A percentile compares a stretch with the other conserved stretches of the same genome.
Evolutionary conservation across 164 flowering plant genomes (phyloP).

Genomic region (Malania oleifera): DNA sequence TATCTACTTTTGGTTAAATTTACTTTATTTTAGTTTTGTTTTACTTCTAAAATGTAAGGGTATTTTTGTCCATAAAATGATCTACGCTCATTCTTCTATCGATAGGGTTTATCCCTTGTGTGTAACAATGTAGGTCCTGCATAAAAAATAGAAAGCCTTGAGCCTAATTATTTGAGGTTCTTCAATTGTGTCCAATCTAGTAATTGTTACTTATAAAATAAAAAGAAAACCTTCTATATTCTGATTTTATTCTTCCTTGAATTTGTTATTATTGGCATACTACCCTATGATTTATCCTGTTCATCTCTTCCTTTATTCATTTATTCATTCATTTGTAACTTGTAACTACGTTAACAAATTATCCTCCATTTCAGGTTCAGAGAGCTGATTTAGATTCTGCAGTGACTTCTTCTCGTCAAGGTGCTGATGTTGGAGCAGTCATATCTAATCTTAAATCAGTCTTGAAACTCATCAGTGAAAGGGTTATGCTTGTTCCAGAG

Average conservation of each 20-base stretch:
- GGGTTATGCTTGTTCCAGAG: slow-evolving; percentile 80
- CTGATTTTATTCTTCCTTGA: neutral
- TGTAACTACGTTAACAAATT: neutral
- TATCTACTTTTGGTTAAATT: too few relatives aligned
- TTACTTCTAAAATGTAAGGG: too few relatives aligned
- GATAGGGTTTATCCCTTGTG: too few relatives aligned
- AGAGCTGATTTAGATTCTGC: slow-evolving; percentile 85
- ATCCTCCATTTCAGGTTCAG: slow-evolving; percentile 47
- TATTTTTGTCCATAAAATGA: too few relatives aligned
- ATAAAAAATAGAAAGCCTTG: too few relatives aligned
- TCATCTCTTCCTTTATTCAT: too few relatives aligned
- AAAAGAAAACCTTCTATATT: neutral
- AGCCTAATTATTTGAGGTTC: too few relatives aligned
- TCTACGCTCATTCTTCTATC: too few relatives aligned
- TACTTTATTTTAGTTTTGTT: too few relatives aligned
- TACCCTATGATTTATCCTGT: neutral
- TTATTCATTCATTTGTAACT: neutral
- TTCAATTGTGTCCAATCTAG: too few relatives aligned
- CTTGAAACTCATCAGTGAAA: slow-evolving; percentile 76
- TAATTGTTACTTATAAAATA: too few relatives aligned
- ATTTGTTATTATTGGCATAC: neutral
- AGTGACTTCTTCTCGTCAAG: slow-evolving; percentile 81
- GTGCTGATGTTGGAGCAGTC: slow-evolving; percentile 67
- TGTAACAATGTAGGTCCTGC: too few relatives aligned
- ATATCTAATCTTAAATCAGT: slow-evolving; percentile 74